Conservation (phyloP, 2,329 filamentous ascomycete genomes). For the Colletotrichum sp. region DNA sequence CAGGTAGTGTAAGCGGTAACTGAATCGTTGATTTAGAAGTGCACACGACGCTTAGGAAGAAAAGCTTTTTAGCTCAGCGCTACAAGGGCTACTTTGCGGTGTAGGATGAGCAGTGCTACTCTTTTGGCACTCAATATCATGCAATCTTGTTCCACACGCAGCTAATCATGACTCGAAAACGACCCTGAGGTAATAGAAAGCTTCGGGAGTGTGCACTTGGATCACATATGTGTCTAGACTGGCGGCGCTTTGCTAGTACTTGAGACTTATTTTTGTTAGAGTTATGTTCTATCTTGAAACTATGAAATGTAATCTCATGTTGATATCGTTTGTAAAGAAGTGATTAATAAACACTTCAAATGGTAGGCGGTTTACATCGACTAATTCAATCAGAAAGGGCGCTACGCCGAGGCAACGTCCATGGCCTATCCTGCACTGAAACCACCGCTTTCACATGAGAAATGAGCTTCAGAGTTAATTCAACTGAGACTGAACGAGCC, state of each 20-base stretch:
- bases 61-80: background rate
- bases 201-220: background rate
- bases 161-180: background rate
- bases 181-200: background rate
- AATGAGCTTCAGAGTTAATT: background rate
- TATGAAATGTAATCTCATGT: background rate
- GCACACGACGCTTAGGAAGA: background rate
- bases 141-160: background rate
- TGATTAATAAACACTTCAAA: background rate
- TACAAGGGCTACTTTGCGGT: background rate
- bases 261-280: background rate
- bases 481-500: background rate
- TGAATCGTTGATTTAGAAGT: background rate
- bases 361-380: background rate
- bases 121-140: background rate
- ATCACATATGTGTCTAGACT: background rate
- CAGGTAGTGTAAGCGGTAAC: background rate
- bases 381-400: background rate
- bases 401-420: background rate
- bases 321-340: background rate
- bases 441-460: background rate
- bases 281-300: background rate
- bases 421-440: background rate
- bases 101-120: background rate
- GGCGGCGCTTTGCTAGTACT: background rate